These are phyloP conservation scores for Hyaloscypha bicolor DNA, from an alignment of 495 filamentous ascomycete genomes.

Conservation along the genomic window DNA sequence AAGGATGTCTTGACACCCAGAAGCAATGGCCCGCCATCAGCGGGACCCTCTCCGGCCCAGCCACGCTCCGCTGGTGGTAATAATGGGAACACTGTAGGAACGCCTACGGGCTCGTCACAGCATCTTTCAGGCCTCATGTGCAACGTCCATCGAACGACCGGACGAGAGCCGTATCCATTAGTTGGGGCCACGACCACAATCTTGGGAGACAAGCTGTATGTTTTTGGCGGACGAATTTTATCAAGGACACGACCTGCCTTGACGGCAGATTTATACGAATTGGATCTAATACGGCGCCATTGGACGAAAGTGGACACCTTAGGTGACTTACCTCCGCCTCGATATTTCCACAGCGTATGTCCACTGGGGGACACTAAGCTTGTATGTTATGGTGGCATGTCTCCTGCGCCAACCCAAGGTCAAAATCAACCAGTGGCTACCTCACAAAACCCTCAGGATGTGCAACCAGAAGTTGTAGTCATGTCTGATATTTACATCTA, in stretches of 20 bases:
- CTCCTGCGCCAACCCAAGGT: constrained; percentile 60
- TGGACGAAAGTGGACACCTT: constrained; percentile 86
- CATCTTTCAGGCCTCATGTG: constrained; percentile 88
- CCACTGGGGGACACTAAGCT: constrained; percentile 91
- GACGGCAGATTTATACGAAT: constrained; percentile 87
- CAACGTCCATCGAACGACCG: constrained; percentile 89
- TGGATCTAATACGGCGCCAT: constrained; percentile 87
- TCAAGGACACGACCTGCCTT: constrained; percentile 77
- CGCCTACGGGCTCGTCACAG: constrained; percentile 45
- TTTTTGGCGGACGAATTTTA: constrained; percentile 89
- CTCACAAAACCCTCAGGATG: constrained; percentile 55
- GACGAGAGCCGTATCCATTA: constrained; percentile 83
- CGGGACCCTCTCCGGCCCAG: constrained; percentile 44
- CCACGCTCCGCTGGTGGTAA: constrained; percentile 46
- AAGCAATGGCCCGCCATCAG: constrained; percentile 53
- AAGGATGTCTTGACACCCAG: constrained; percentile 50
- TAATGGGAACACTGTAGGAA: constrained; percentile 42
- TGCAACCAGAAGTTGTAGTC: constrained; percentile 87
- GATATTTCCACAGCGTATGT: constrained; percentile 97
- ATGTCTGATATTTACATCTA: constrained; percentile 99
- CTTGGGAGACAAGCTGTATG: constrained; percentile 90
- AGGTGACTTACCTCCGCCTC: constrained; percentile 84
- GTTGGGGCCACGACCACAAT: constrained; percentile 96
- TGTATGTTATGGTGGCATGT: constrained; percentile 98
- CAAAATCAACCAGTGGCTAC: constrained; percentile 44